These are phyloP conservation scores for Solanum verrucosum DNA, from an alignment of 257 asterid species.

Conservation along the genomic window DNA sequence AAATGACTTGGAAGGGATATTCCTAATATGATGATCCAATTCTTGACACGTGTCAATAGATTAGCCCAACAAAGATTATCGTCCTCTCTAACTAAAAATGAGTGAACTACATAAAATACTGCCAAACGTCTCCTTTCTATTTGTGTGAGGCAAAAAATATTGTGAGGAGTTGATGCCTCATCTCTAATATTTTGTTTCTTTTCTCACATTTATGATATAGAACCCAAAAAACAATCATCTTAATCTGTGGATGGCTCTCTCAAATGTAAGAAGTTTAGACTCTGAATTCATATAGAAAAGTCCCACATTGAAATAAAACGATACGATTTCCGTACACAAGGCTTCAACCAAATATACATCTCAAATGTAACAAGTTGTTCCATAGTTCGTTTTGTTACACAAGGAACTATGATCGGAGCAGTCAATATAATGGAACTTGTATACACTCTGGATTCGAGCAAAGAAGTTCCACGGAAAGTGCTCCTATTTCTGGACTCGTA, in stretches of 20 bases:
- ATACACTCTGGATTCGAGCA: not conserved
- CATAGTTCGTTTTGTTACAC: not conserved
- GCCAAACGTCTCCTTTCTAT: conserved; percentile 14
- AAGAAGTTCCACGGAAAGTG: not conserved
- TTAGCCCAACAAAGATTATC: conserved; percentile 63
- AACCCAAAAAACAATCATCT: not conserved
- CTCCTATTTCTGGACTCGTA: not conserved
- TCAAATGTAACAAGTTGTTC: not conserved
- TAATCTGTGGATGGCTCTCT: not conserved
- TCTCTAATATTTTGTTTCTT: not conserved
- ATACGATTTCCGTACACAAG: not conserved
- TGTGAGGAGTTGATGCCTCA: not conserved
- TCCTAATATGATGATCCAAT: conserved; percentile 7
- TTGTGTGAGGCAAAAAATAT: not conserved
- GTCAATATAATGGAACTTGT: not conserved
- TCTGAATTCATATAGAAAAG: not conserved
- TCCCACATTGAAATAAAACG: not conserved
- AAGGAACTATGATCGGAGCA: not conserved
- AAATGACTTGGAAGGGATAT: conserved; percentile 22
- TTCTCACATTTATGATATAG: not conserved
- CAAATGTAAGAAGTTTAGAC: not conserved
- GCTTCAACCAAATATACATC: not conserved
- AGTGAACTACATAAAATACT: conserved; percentile 23
- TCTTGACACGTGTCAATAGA: conserved; percentile 46
- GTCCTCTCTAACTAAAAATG: conserved; percentile 35